These are phyloP conservation scores for Venturia pyrina DNA, from an alignment of 2,329 filamentous ascomycete species.

Conservation along the genomic window DNA sequence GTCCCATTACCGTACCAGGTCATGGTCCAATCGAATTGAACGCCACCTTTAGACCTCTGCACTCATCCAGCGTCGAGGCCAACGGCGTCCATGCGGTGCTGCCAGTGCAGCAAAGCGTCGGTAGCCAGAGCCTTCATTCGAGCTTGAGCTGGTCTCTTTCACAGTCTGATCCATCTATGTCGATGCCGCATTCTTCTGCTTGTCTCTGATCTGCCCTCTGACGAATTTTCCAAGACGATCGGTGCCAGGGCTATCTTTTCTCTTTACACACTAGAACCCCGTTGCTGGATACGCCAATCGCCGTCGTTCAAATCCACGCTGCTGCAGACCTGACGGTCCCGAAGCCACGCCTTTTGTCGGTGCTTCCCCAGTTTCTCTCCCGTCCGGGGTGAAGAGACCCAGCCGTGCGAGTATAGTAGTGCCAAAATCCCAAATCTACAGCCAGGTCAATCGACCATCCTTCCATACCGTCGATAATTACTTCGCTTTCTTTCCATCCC, in stretches of 20 bases:
- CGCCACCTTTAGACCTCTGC: neutral
- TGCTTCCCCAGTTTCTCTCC: neutral
- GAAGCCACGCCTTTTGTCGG: neutral
- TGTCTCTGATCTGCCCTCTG: constrained; percentile 5
- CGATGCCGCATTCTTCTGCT: neutral
- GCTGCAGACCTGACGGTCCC: neutral
- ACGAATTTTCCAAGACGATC: constrained; percentile 1
- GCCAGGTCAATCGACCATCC: neutral
- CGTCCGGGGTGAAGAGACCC: neutral
- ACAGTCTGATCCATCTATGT: too few relatives aligned
- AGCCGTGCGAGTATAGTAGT: constrained; percentile 7
- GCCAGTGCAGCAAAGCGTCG: neutral
- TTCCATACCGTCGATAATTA: neutral
- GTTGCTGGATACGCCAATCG: neutral
- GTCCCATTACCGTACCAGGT: neutral
- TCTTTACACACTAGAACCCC: neutral
- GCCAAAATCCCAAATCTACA: neutral
- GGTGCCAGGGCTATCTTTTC: neutral
- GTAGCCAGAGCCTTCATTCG: too few relatives aligned
- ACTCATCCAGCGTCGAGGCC: neutral
- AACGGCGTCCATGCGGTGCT: neutral
- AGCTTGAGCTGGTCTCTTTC: too few relatives aligned
- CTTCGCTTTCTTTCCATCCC: neutral
- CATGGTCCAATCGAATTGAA: neutral
- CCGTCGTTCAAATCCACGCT: neutral